phyloP scores from a whole-genome alignment of 1,284 basidiomycete genomes.

The Stereum hirsutum region DNA sequence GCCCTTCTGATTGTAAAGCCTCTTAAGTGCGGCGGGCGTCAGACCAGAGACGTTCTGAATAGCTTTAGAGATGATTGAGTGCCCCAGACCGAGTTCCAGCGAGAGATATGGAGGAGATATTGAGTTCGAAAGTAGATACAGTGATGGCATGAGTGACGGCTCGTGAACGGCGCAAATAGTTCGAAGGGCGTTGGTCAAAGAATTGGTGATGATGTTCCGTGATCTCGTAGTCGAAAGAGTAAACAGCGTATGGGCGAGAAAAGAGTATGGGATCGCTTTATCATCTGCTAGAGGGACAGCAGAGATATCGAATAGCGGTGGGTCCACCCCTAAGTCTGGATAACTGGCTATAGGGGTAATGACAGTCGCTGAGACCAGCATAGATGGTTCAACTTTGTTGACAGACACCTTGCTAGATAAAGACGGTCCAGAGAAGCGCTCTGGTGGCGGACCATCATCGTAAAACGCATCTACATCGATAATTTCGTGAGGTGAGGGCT shows the following conservation, averaged over 20 bases:
- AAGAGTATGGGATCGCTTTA: conserved; percentile 65
- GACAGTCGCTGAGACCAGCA: neutral
- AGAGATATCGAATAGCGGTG: conserved; percentile 29
- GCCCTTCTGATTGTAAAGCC: conserved; percentile 54
- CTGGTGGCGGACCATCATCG: neutral
- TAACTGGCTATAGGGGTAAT: conserved; percentile 18
- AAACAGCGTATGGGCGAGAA: conserved; percentile 71
- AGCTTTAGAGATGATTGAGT: conserved; percentile 70
- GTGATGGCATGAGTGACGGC: conserved; percentile 62
- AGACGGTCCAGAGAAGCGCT: neutral
- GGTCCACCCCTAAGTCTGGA: conserved; percentile 34
- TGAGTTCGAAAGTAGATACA: conserved; percentile 88
- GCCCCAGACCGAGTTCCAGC: conserved; percentile 71
- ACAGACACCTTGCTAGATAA: too few species aligned
- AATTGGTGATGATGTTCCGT: conserved; percentile 73
- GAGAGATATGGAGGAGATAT: conserved; percentile 72
- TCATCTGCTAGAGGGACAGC: conserved; percentile 26
- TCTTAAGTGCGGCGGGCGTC: conserved; percentile 56
- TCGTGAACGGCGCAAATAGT: conserved; percentile 64
- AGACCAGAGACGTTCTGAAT: conserved; percentile 81
- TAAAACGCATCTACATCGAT: neutral
- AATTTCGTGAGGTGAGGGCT: neutral
- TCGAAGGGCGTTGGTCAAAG: conserved; percentile 75
- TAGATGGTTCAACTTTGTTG: too few species aligned
- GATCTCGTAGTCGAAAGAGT: conserved; percentile 73